These are phyloP conservation scores for Liriodendron chinense DNA, from an alignment of 164 flowering plant genomes.

Conservation along the genomic window DNA sequence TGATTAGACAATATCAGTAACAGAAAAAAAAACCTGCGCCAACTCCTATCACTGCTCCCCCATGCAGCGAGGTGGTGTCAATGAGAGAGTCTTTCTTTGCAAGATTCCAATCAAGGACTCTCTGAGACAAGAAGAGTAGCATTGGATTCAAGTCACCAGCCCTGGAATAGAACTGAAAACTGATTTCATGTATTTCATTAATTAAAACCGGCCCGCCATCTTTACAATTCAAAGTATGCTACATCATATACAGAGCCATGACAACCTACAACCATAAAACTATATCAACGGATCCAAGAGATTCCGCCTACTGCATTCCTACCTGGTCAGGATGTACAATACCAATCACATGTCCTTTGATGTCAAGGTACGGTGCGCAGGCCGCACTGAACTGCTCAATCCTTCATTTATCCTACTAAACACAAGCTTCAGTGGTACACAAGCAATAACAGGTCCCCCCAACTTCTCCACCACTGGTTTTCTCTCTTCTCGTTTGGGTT, in stretches of 20 bases:
- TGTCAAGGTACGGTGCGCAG: conserved; percentile 20
- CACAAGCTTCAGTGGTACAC: conserved; percentile 77
- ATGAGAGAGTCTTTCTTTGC: too few species aligned
- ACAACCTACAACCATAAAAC: conserved; percentile 16
- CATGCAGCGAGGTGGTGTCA: too few species aligned
- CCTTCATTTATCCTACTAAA: conserved; percentile 85
- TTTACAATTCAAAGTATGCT: conserved; percentile 38
- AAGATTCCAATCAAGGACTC: too few species aligned
- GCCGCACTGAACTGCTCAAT: conserved; percentile 36
- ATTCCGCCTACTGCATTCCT: not conserved
- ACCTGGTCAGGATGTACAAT: not conserved
- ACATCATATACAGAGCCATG: conserved; percentile 35
- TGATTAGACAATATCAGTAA: too few species aligned
- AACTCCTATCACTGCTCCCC: too few species aligned
- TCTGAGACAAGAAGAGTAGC: too few species aligned
- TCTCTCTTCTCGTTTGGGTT: conserved; percentile 25
- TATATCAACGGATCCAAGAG: not conserved
- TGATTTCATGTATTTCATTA: conserved; percentile 2
- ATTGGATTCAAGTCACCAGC: too few species aligned
- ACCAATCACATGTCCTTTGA: conserved; percentile 4
- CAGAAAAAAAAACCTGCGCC: too few species aligned
- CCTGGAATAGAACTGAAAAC: not conserved
- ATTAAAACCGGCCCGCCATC: conserved; percentile 13
- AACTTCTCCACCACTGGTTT: conserved; percentile 41
- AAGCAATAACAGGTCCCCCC: conserved; percentile 49